Conservation (phyloP, 192 early-diverging fungal species). For the Backusella macrospora region DNA sequence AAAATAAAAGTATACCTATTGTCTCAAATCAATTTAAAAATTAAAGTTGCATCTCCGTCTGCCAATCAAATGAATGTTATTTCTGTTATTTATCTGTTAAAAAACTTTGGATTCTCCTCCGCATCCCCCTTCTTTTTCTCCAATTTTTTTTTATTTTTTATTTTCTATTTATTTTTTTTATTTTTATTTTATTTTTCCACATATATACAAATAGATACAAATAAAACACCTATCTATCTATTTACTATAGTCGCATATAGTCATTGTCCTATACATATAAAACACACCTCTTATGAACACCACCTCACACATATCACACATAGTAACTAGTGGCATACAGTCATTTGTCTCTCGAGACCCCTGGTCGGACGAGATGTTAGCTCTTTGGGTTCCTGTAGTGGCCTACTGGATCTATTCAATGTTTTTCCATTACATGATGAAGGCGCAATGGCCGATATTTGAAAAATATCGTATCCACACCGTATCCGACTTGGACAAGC, state of each 20-base stretch:
- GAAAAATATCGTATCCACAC: constrained; percentile 74
- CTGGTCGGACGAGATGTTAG: constrained; percentile 50
- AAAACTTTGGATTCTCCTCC: not conserved
- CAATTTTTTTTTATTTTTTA: constrained; percentile 9
- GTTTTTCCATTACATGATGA: constrained; percentile 64
- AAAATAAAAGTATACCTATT: not conserved
- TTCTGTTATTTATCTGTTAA: not conserved
- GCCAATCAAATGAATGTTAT: not conserved
- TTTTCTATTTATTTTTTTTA: constrained; percentile 17
- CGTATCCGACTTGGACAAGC: constrained; percentile 52
- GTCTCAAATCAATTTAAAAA: not conserved
- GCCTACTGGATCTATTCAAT: constrained; percentile 75
- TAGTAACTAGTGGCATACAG: constrained; percentile 1
- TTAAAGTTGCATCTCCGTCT: not conserved
- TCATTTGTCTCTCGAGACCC: constrained; percentile 38
- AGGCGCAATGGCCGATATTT: constrained; percentile 57
- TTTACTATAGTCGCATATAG: no score
- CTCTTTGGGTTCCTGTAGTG: constrained; percentile 58
- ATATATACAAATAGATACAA: no score
- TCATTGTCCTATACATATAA: not conserved
- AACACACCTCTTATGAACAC: constrained; percentile 5
- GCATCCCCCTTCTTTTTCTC: not conserved
- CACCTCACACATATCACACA: constrained; percentile 3
- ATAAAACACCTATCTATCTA: no score
- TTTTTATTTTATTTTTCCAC: no score